Evolutionary conservation across 2,329 filamentous ascomycete species (phyloP), one percentile per base, ranked within the genome.

Genomic region (Diatrype stigma): DNA sequence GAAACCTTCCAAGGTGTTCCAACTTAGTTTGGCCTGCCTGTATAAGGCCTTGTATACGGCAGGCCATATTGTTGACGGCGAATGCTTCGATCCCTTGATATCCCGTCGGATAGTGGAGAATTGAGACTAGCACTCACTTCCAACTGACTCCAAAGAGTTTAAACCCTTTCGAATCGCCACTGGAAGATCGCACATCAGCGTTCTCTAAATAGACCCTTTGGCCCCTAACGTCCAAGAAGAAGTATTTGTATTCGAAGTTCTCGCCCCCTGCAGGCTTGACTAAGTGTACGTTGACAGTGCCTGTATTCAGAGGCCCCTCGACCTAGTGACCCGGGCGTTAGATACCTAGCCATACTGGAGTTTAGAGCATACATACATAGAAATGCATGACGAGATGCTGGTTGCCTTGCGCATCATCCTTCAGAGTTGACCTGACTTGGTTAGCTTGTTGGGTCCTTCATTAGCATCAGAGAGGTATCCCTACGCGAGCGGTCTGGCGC

Each of bases 341-440:
- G 64, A 56, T 35, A 52, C 44, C n/a, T 40, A 19, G 19, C 55
- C 8, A 45, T 37, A 14, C 17, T n/a, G n/a, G n/a, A 2, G 44
- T 7, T 5, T 1, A 4, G 12, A 11, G 23, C 46, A 14, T 19
- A 67, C 82, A 60, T 71, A 89, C 87, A 66, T 94, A 84, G 68
- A 96, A 96, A 60, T 90, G 85, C 80, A 96, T 90, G 56, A 83
- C 73, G 56, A 96, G 68, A 67, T 96, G 91, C 56, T 95, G 86
- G 19, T 84, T 85, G 4, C 92, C 92, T 54, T 83, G 78, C 11
- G 78, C 73, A 64, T 96, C 92, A 6, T 80, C 90, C 54, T 82
- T 82, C 21, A 82, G 73, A 0, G 79, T 83, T 1, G 86, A 87
- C 3, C 85, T 88, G 55, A 2, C 42, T n/a, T 37, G 26, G 47